Base-by-base conservation (phyloP, 176 grass and related monocot genomes). In the Oryza coarctata region DNA sequence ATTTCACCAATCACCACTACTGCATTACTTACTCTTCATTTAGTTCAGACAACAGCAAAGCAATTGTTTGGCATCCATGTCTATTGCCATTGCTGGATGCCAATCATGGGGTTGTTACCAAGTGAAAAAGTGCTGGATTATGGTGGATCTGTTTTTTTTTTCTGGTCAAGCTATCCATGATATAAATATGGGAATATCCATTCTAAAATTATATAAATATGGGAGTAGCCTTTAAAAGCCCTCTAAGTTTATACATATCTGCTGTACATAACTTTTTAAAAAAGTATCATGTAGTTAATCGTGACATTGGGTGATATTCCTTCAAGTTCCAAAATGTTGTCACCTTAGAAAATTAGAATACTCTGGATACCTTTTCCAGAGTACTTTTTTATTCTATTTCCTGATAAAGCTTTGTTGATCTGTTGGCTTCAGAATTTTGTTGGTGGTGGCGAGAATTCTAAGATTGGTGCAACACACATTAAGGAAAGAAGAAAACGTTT, bases 401-500 rank as follows among this genome's bases (percentile, higher is more conserved):
- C 74, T 82, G 81, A 89, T 71, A 67, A 61, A 65, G 36, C 29
- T 86, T 77, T 61, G 35, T 68, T 81, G 32, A 32, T 68, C 62
- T 80, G 20, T 25, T 31, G 14, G 14, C 55, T 63, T 64, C 80
- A 89, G 88, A 86, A 82, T 69, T 80, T 79, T 77, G 64, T 62
- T 63, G 35, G 12, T 52, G 30, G 6, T 52, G 65, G 22, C 33
- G 12, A 3, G 10, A 17, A 89, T 58, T 85, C 67, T 58, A 72
- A 94, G 30, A 80, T 80, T 58, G 65, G 23, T 91, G 78, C 65
- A 64, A 6, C 49, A 65, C 58, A 65, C 38, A 33, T 83, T 70
- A 89, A 78, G 73, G 74, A 50, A 70, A 79, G 80, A 58, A 82
- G 90, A 52, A 92, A 87, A 75, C 63, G 27, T 87, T 83, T 88